Evolutionary conservation across 2,329 filamentous ascomycete genomes (phyloP).

Genomic region (Trichothecium sympodiale): DNA sequence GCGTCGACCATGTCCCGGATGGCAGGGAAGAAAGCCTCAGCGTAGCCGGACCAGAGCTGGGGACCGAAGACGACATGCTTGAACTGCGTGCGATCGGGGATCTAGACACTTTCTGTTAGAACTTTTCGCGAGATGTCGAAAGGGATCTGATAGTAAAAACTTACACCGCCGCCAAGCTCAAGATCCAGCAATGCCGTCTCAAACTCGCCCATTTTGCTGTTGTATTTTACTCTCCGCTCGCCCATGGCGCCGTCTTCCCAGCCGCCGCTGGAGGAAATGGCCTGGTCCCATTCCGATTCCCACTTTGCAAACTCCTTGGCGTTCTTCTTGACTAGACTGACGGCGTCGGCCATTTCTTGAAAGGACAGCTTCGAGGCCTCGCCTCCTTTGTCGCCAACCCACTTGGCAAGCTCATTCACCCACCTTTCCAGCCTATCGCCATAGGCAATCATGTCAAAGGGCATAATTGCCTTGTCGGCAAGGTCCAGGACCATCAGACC

Average conservation of each 20-base stretch:
- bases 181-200: constrained; percentile 77
- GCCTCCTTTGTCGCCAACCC: constrained; percentile 33
- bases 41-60: constrained; percentile 51
- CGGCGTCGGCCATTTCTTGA: constrained; percentile 38
- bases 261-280: constrained; percentile 59
- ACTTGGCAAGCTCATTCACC: constrained; percentile 54
- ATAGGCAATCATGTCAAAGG: constrained; percentile 71
- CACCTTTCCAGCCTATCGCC: constrained; percentile 54
- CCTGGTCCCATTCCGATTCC: constrained; percentile 66
- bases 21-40: constrained; percentile 45
- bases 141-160: constrained; percentile 25
- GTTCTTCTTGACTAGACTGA: constrained; percentile 40
- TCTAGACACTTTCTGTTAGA: constrained; percentile 30
- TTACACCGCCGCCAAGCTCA: constrained; percentile 59
- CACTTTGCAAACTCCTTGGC: constrained; percentile 57
- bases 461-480: constrained; percentile 67
- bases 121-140: background rate
- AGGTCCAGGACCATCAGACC: constrained; percentile 77
- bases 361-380: constrained; percentile 14
- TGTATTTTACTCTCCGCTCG: constrained; percentile 61
- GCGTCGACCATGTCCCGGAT: constrained; percentile 69
- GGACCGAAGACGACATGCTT: constrained; percentile 89
- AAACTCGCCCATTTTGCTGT: constrained; percentile 67
- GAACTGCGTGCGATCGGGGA: constrained; percentile 82
- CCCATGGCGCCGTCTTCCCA: constrained; percentile 64